These are phyloP conservation scores for Phytopythium aichiense DNA, from an alignment of 352 stramenopile genomes.

Conservation along the genomic window DNA sequence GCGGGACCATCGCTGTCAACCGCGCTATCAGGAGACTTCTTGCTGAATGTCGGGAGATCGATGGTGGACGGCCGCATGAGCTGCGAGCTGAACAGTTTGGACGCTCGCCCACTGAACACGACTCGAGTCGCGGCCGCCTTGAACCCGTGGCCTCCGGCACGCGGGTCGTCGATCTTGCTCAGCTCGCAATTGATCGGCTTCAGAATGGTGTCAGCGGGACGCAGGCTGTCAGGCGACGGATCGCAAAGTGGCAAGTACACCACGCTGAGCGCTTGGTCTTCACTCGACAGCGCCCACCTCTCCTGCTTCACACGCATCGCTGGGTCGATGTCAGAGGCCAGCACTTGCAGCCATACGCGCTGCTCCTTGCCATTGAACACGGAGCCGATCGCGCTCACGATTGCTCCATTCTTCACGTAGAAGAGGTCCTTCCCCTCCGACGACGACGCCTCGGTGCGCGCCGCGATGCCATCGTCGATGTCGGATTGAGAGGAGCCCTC, in stretches of 20 bases:
- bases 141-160: neutral
- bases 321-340: constrained; percentile 46
- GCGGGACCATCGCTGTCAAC: constrained; percentile 15
- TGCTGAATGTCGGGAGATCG: constrained; percentile 27
- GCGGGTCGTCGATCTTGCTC: constrained; percentile 35
- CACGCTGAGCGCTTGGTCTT: constrained; percentile 42
- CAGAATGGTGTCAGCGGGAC: constrained; percentile 28
- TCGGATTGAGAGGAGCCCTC: neutral
- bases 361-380: constrained; percentile 46
- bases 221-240: constrained; percentile 7
- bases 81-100: constrained; percentile 68
- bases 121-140: constrained; percentile 32
- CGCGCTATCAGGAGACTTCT: constrained; percentile 9
- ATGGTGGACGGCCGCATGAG: constrained; percentile 61
- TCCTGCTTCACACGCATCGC: constrained; percentile 32
- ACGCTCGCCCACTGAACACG: constrained; percentile 66
- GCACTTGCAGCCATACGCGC: constrained; percentile 61
- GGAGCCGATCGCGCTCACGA: constrained; percentile 48
- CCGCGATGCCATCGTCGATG: constrained; percentile 17
- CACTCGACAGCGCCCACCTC: constrained; percentile 27
- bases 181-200: constrained; percentile 41
- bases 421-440: constrained; percentile 44
- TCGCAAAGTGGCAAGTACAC: constrained; percentile 57
- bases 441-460: constrained; percentile 28
- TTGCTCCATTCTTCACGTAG: constrained; percentile 38